Conservation (phyloP, 805 yeast genomes). For the Ogataea populi-albae region DNA sequence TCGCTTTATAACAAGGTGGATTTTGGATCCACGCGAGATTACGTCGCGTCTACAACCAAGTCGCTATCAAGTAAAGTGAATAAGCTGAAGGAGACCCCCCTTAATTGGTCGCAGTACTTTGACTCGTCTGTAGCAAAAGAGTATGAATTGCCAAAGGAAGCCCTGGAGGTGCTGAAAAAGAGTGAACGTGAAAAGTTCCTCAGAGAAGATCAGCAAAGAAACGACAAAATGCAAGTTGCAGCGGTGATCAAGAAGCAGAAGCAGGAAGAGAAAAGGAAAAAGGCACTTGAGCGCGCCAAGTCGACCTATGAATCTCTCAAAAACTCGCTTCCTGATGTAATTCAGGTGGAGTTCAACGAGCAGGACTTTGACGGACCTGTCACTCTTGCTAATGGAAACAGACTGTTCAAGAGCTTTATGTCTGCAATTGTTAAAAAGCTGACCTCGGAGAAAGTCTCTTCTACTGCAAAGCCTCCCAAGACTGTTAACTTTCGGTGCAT, state of each 20-base stretch:
- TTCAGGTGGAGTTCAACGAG: conserved; percentile 6
- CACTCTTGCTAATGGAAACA: conserved; percentile 1
- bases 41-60: conserved; percentile 5
- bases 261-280: conserved; percentile 1
- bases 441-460: neutral
- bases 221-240: conserved; percentile 10
- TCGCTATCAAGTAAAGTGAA: conserved; percentile 1
- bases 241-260: neutral
- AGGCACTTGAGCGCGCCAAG: conserved; percentile 2
- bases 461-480: neutral
- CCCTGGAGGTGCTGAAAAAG: conserved; percentile 1
- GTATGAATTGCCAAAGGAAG: neutral
- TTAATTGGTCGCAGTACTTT: neutral
- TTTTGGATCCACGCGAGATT: conserved; percentile 3
- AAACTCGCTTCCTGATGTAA: conserved; percentile 7
- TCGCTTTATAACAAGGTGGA: conserved; percentile 1
- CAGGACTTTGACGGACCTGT: conserved; percentile 5
- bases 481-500: conserved; percentile 1
- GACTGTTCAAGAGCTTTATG: conserved; percentile 7
- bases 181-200: conserved; percentile 6
- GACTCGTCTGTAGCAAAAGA: neutral
- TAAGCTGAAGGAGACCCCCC: neutral
- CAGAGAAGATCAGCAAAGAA: conserved; percentile 11
- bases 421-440: conserved; percentile 3
- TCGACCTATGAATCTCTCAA: conserved; percentile 5